Base-by-base conservation (phyloP, 345 rosid genomes). In the Tarenaya hassleriana region DNA sequence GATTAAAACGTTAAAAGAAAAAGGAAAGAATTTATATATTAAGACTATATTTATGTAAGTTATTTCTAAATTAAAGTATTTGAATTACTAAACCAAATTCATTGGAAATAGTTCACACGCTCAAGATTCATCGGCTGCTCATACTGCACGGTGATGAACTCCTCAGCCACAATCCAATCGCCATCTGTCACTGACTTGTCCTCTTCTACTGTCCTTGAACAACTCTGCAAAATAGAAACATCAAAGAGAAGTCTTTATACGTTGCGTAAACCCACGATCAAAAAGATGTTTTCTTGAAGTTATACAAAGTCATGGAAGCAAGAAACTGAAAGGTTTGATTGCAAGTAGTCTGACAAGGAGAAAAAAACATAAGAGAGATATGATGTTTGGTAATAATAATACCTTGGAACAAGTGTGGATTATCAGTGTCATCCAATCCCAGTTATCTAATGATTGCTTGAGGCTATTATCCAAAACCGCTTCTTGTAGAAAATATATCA, bases 361-460 rank as follows among this genome's bases (percentile, higher is more conserved):
- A 45, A 11, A 20, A 48, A 41, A n/a, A 51, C 55, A 63, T 24
- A 6, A 77, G 47, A 40, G 15, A 47, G 18, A 55, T 19, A 18
- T 38, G 47, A 54, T 24, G 33, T 53, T 21, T 9, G 19, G 38
- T 31, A 40, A 34, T 40, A 10, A 10, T 8, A 3, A 11, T 37
- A 65, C 98, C 88, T 75, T 74, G 37, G 83, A 69, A 72, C 98
- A 92, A 58, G 96, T 92, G 64, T 76, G 78, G 45, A 85, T 67
- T 33, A 78, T 42, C 16, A 83, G 80, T 24, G 88, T 88, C 81
- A 92, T 75, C 98, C 96, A 92, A 59, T 84, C 76, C 96, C 96
- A 92, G 21, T 69, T 73, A 50, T 83, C 82, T 44, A 91, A 50
- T 7, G 72, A 47, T 13, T 51, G 66, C 56, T 68, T 82, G 41